Evolutionary conservation across 202 grass and related monocot genomes (phyloP).

Genomic region (Schoenoplectus tabernaemontani): DNA sequence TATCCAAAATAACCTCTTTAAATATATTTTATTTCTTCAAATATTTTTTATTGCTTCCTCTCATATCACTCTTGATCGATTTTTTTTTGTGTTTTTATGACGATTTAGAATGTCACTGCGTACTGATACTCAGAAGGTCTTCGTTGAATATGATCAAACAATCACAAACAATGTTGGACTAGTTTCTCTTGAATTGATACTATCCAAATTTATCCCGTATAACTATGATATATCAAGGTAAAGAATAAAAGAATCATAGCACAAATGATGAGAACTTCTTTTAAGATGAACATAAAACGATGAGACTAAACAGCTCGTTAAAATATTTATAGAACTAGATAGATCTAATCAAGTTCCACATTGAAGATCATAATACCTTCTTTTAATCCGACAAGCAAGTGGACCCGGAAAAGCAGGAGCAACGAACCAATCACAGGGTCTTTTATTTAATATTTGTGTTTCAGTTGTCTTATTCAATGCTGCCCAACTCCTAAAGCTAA

Average conservation of each 20-base stretch:
- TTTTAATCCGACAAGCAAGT: not conserved
- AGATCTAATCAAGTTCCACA: not conserved
- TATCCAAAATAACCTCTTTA: no score
- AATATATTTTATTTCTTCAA: no score
- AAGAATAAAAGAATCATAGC: not conserved
- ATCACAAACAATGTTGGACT: no score
- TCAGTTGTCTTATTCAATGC: not conserved
- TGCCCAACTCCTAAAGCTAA: not conserved
- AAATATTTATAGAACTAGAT: not conserved
- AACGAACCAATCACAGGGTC: not conserved
- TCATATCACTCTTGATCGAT: no score
- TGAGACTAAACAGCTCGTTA: not conserved
- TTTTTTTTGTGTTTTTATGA: no score
- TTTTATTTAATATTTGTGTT: not conserved
- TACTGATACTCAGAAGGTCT: no score
- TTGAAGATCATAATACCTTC: not conserved
- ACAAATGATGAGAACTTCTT: not conserved
- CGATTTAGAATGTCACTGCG: no score
- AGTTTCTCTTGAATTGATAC: no score
- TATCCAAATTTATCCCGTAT: no score
- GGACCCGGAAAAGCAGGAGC: not conserved
- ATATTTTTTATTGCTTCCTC: no score
- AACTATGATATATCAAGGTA: not conserved
- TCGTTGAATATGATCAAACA: no score
- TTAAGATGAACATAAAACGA: no score